Base-by-base conservation (phyloP, 2,329 filamentous ascomycete species). In the Cordyceps cicadae region DNA sequence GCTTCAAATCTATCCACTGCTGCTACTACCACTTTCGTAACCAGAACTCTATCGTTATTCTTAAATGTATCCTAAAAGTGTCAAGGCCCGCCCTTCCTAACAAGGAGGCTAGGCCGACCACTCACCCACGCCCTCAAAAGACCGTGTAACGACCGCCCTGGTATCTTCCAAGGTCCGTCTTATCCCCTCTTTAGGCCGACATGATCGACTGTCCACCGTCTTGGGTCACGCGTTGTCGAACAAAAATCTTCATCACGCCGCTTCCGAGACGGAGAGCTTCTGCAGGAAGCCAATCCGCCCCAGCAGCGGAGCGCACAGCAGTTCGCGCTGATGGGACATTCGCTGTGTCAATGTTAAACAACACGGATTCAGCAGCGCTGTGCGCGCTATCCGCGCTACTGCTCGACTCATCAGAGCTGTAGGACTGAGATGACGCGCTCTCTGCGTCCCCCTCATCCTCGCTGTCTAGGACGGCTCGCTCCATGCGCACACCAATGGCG, bases 121-220 rank as follows among this genome's bases (percentile, higher is more conserved):
- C 24, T 32, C 48, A 21, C 14, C 17, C n/a, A 1, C 5, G 5
- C 11, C 11, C 21, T 41, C 8, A 11, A 34, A 29, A 29, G 29
- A 29, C 29, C 29, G 5, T 5, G 29, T 29, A 29, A 29, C 7
- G 29, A 8, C 29, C 5, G 29, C 29, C 29, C 29, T 29, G 5
- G 29, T 29, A 29, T 29, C 5, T 8, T 29, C 29, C 29, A 29
- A 29, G 3, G 5, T 29, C 29, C 29, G 6, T 29, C 3, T 1
- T 29, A 29, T 29, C 29, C 29, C 29, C 6, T 6, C 29, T 29
- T 29, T 5, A 29, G 29, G 29, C 7, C 15, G 78, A 77, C 75
- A 80, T 76, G 52, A 81, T 71, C 5, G 76, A 79, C 34, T 65
- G 65, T 0, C 79, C 78, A 0, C 79, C 78, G 63, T 80, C 78